Evolutionary conservation across 805 yeast species (phyloP).

Genomic region (Pichia paraexigua): DNA sequence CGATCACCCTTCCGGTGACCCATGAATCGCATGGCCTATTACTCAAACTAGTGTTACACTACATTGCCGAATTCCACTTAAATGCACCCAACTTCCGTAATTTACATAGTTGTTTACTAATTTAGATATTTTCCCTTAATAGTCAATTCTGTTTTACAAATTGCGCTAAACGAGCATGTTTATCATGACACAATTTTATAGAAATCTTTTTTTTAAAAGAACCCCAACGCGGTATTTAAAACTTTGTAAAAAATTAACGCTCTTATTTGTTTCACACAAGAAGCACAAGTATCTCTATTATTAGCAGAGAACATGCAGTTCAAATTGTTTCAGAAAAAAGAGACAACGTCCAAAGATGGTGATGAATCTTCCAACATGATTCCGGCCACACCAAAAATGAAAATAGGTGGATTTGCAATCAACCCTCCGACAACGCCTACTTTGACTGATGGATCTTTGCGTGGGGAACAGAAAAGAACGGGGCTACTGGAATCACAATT

Average conservation of each 20-base stretch:
- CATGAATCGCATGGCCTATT: too few relatives aligned
- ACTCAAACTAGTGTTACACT: too few relatives aligned
- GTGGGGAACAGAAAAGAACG: conserved; percentile 19
- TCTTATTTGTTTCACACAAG: not conserved
- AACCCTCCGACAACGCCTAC: conserved; percentile 14
- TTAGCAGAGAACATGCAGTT: not conserved
- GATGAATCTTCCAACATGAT: not conserved
- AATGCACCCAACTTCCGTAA: too few relatives aligned
- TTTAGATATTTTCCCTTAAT: too few relatives aligned
- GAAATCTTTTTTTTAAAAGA: too few relatives aligned
- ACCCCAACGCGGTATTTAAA: not conserved
- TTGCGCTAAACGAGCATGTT: too few relatives aligned
- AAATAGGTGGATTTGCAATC: not conserved
- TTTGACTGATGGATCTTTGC: conserved; percentile 14
- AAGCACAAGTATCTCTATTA: not conserved
- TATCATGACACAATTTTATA: too few relatives aligned
- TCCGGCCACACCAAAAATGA: conserved; percentile 10
- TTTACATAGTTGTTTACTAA: too few relatives aligned
- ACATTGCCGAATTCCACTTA: too few relatives aligned
- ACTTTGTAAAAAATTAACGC: not conserved
- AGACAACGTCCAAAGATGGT: not conserved
- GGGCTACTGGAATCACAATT: conserved; percentile 17
- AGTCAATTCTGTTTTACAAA: too few relatives aligned
- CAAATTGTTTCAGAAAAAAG: conserved; percentile 3
- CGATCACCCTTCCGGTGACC: too few relatives aligned